Base-by-base conservation (phyloP, 2,329 filamentous ascomycete genomes). In the Fusarium vanettenii region DNA sequence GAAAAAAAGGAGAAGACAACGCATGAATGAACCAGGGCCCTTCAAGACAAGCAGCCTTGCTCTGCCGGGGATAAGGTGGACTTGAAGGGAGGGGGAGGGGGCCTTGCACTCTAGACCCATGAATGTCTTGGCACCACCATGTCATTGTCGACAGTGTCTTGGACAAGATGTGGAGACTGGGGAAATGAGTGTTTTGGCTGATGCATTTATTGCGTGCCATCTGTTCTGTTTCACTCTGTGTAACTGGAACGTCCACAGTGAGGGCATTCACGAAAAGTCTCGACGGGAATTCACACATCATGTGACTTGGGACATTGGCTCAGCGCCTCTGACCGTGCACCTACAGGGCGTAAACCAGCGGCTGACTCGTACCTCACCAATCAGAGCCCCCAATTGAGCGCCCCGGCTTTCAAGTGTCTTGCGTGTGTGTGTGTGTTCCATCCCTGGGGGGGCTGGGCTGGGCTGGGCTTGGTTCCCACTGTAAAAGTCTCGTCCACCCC, bases 341-440 rank as follows among this genome's bases (percentile, higher is more conserved):
- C 41, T 16, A 56, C 63, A 67, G 57, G 66, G 27, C 55, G 27
- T 63, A 35, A 61, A 70, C 20, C 62, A 35, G 69, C 69, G 69
- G 69, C 68, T 74, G 72, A 74, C 72, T 70, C 61, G 43, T 39
- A 13, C 6, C 13, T 10, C 16, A 11, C 72, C 72, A 74, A 74
- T 75, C 39, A 70, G 6, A 63, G 43, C 8, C 33, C 29, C 55
- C 72, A 74, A 74, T 74, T 74, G 72, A 57, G 52, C 39, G 61
- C 72, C 62, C 59, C 67, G 64, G 61, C 60, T 66, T 66, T 73
- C 22, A 10, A 16, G 57, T 37, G 31, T 69, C 45, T 63, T 61
- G 59, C 35, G 41, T 60, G 59, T 39, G 48, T 43, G 43, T 48
- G 50, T 67, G 70, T 61, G 66, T 72, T 43, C 41, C 39, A 43